Evolutionary conservation across 768 basidiomycete species (phyloP).

Genomic region (Tulasnella sp.): DNA sequence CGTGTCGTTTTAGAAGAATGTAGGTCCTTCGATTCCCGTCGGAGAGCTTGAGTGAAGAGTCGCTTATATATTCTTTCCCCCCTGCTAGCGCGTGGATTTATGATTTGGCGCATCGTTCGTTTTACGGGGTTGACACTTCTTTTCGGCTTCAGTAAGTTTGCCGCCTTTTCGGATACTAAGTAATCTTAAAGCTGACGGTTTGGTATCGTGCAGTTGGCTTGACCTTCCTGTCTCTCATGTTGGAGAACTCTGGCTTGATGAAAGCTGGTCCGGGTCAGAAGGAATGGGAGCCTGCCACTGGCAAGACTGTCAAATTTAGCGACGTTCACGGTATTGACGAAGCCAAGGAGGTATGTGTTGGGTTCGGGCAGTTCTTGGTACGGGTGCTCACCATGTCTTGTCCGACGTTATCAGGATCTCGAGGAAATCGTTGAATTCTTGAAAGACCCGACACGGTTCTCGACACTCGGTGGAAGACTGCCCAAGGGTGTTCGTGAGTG

Average conservation of each 20-base stretch:
- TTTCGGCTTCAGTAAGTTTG: conserved; percentile 55
- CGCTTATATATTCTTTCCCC: neutral
- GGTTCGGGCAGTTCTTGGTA: neutral
- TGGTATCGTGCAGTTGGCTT: conserved; percentile 43
- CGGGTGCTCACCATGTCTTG: conserved; percentile 9
- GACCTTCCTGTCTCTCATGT: conserved; percentile 76
- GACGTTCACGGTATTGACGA: conserved; percentile 98
- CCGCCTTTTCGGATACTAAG: neutral
- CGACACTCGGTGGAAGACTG: conserved; percentile 84
- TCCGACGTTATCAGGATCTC: conserved; percentile 53
- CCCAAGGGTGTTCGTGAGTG: conserved; percentile 74
- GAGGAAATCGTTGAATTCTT: conserved; percentile 93
- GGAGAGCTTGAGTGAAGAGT: too few relatives aligned
- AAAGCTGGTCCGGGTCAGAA: conserved; percentile 75
- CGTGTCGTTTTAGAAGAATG: conserved; percentile 78
- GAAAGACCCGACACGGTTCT: conserved; percentile 85
- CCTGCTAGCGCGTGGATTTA: conserved; percentile 55
- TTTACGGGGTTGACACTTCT: conserved; percentile 52
- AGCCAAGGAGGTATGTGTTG: conserved; percentile 69
- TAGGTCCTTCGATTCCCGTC: conserved; percentile 27
- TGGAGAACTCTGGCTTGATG: conserved; percentile 90
- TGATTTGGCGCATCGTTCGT: conserved; percentile 54
- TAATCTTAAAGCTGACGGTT: neutral
- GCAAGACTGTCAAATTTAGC: conserved; percentile 78
- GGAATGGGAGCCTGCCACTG: conserved; percentile 74